These are phyloP conservation scores for Saturnispora sanitii DNA, from an alignment of 805 yeast species.

Conservation along the genomic window DNA sequence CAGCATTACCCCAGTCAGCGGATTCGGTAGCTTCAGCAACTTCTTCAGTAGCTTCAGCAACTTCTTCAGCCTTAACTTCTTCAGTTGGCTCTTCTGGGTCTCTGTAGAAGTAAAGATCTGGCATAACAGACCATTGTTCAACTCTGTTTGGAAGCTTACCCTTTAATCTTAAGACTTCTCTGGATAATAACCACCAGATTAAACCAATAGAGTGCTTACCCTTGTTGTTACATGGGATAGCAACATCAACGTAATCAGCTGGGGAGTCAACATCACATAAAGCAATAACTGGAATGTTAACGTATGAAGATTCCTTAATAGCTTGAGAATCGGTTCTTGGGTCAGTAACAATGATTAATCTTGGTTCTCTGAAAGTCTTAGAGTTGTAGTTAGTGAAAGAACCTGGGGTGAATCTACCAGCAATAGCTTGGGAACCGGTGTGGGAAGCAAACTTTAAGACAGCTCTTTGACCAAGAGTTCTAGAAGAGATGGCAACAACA, in stretches of 20 bases:
- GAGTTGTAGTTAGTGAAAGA: constrained; percentile 99
- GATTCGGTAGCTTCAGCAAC: constrained; percentile 36
- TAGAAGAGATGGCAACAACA: constrained; percentile 97
- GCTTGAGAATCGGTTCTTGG: constrained; percentile 99
- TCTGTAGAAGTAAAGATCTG: constrained; percentile 99
- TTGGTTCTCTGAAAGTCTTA: constrained; percentile 99
- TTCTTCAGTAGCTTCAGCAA: constrained; percentile 50
- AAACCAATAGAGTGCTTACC: constrained; percentile 99
- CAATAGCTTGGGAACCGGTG: constrained; percentile 99
- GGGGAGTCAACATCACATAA: constrained; percentile 98
- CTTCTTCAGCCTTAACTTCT: constrained; percentile 53
- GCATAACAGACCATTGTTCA: constrained; percentile 98
- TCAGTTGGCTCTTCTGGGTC: constrained; percentile 98
- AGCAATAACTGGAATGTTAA: constrained; percentile 99
- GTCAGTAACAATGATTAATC: constrained; percentile 97
- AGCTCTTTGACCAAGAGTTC: constrained; percentile 99
- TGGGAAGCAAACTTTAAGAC: constrained; percentile 98
- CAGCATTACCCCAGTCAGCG: constrained; percentile 27
- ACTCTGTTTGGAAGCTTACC: constrained; percentile 95
- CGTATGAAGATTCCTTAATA: constrained; percentile 99
- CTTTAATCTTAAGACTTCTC: constrained; percentile 98
- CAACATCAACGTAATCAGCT: constrained; percentile 97
- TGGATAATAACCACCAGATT: constrained; percentile 98
- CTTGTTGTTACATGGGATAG: constrained; percentile 99
- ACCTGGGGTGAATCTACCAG: constrained; percentile 99